Evolutionary conservation across 768 basidiomycete species (phyloP), one percentile per base, ranked within the genome.

Genomic region (Tricholoma flavovirens): DNA sequence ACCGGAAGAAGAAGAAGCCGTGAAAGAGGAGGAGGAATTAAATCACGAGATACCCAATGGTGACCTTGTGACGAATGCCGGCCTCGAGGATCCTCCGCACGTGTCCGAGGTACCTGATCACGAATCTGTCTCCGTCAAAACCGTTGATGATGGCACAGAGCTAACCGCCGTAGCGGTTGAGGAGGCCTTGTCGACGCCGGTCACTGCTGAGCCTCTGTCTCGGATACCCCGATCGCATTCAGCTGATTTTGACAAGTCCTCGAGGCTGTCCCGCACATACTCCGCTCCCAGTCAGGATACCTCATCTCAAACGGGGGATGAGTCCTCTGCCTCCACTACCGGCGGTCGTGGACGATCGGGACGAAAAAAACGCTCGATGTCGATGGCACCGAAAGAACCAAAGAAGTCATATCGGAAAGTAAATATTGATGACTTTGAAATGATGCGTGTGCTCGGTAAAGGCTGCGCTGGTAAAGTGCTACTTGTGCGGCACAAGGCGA

Each of bases 391-490:
- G 33, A 81, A 81, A 64, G 76, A 78, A 54, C 73, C 70, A 24
- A 77, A 70, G 69, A 82, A 80, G 64, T 82, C 82, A 64, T 86
- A 82, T 55, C 80, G 83, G 53, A 92, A 93, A 71, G 88, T 93
- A 32, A 75, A 77, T 43, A 81, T 98, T 56, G 83, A 92, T 61
- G 94, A 98, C 73, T 99, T 99, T 68, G 93, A 98, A 75, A 91
- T 98, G 84, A 86, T 98, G 80, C 83, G 93, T 14, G 96, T 98
- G 30, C 75, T 99, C 11, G 97, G 97, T 15, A 97, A 94, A 73
- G 97, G 97, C 1, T 98, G 95, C 66, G 96, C 97, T 4, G 97
- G 96, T 49, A 97, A 98, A 70, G 96, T 98, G 15, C 73, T 98
- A 38, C 83, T 98, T 54, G 96, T 98, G 49, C 82, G 84, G 63